Evolutionary conservation across 169 alveolate species (phyloP), one percentile per base, ranked within the genome.

Genomic region (Plasmodium adleri): DNA sequence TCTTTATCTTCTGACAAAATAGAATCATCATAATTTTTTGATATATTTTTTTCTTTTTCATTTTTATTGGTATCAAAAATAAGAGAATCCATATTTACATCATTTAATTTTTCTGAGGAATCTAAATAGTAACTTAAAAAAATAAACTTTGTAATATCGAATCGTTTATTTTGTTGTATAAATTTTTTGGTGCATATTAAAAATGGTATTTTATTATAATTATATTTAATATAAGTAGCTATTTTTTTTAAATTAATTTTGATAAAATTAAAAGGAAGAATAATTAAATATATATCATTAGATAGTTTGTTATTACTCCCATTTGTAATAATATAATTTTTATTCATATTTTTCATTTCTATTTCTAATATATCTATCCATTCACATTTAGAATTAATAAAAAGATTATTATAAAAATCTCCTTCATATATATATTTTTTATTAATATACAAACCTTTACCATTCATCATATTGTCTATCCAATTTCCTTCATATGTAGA

Each of bases 401-500:
- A 83, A 45, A 68, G 56, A 45, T 83, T 83, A 68, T 26, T 67
- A 58, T 83, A 62, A 68, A 83, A 83, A 10, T 50, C 54, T 4
- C 91, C 91, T 12, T 83, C 91, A 28, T 63, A 83, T 39, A 6
- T 68, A 50, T 39, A 67, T 7, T 15, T 54, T 68, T 56, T 83
- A 68, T 72, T 83, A 32, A 32, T 83, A 68, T 83, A 83, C 32
- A 28, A 43, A 1, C 91, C 93, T 67, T 72, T 52, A n/a, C 93
- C 93, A 45, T 88, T 63, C 59, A 88, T 71, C 12, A 5, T 24
- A 60, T 83, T 68, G 39, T 83, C 59, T 10, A 67, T 13, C 91
- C 91, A 83, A 47, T 43, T 67, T 1, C 91, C 91, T 45, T 83
- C 85, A 83, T 67, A 83, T 63, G 45, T 54, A 12, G 91, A 83